Evolutionary conservation across 495 filamentous ascomycete genomes (phyloP).

Genomic region (Lasiosphaeris hirsuta): DNA sequence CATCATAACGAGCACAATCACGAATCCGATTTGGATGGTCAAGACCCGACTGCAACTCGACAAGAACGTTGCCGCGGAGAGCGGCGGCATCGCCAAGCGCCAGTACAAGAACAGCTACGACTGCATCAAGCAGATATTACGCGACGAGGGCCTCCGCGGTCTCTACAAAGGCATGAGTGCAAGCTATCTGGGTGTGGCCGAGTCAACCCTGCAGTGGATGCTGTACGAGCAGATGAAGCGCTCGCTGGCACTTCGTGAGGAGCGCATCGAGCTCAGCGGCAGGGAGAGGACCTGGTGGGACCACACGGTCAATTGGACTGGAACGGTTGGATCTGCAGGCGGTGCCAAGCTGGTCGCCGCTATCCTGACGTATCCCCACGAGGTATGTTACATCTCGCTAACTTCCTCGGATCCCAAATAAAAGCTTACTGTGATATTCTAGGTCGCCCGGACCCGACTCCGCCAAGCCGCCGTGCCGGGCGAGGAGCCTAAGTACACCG

Average conservation of each 20-base stretch:
- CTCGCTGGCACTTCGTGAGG: constrained; percentile 56
- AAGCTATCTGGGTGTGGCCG: constrained; percentile 80
- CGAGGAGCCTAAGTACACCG: constrained; percentile 75
- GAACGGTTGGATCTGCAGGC: constrained; percentile 72
- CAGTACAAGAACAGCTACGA: constrained; percentile 80
- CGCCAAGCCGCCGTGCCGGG: constrained; percentile 74
- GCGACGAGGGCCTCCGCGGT: constrained; percentile 70
- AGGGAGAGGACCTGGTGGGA: constrained; percentile 59
- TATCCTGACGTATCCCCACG: constrained; percentile 81
- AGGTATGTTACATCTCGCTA: constrained; percentile 50
- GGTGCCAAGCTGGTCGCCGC: constrained; percentile 78
- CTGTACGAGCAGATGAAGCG: constrained; percentile 83
- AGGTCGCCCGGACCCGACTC: constrained; percentile 77
- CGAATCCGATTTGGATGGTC: constrained; percentile 90
- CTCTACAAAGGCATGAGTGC: constrained; percentile 84
- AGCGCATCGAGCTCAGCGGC: constrained; percentile 50
- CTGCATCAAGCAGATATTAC: constrained; percentile 71
- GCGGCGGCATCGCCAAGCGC: constrained; percentile 45
- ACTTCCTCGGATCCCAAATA: background rate
- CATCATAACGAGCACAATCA: constrained; percentile 76
- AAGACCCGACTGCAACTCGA: constrained; percentile 89
- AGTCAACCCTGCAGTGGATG: constrained; percentile 84
- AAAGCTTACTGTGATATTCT: constrained; percentile 7
- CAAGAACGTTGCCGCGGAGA: constrained; percentile 56
- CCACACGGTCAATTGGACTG: constrained; percentile 60